Evolutionary conservation across 2,329 filamentous ascomycete species (phyloP).

Genomic region (Zymoseptoria ardabiliae): DNA sequence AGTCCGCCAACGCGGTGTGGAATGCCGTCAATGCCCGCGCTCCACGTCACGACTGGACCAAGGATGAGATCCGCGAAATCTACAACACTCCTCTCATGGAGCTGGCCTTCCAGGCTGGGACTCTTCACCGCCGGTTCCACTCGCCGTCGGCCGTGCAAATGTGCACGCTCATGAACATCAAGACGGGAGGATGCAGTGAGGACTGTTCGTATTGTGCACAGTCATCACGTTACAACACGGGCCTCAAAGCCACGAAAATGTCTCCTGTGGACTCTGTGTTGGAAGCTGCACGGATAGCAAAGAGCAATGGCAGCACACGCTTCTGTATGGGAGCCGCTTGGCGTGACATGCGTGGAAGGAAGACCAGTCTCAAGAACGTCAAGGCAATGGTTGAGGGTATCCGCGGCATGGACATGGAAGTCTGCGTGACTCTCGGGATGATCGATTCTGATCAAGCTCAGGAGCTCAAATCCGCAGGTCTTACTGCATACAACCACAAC

Average conservation of each 20-base stretch:
- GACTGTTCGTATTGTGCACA: conserved; percentile 92
- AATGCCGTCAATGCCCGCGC: conserved; percentile 52
- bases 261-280: conserved; percentile 75
- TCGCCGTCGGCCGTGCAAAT: conserved; percentile 77
- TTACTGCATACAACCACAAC: conserved; percentile 94
- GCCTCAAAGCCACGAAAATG: conserved; percentile 72
- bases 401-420: conserved; percentile 75
- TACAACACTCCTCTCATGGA: conserved; percentile 78
- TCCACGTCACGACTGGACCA: conserved; percentile 70
- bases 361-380: conserved; percentile 74
- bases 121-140: conserved; percentile 78
- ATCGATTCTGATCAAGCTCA: conserved; percentile 68
- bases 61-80: conserved; percentile 71
- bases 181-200: conserved; percentile 84
- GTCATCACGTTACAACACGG: conserved; percentile 71
- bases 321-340: conserved; percentile 96
- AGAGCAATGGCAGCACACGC: conserved; percentile 75
- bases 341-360: conserved; percentile 88
- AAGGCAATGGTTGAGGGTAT: conserved; percentile 81
- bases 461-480: conserved; percentile 73
- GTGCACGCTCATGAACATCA: conserved; percentile 95
- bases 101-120: conserved; percentile 46
- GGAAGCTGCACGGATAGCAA: conserved; percentile 66
- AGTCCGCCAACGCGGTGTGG: conserved; percentile 30
- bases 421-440: conserved; percentile 91